Percentiles rank a stretch among this genome's conserved stretches.
These are phyloP conservation scores for Cryptococcus depauperatus DNA, from an alignment of 1,284 basidiomycete genomes.

Conservation along the genomic window DNA sequence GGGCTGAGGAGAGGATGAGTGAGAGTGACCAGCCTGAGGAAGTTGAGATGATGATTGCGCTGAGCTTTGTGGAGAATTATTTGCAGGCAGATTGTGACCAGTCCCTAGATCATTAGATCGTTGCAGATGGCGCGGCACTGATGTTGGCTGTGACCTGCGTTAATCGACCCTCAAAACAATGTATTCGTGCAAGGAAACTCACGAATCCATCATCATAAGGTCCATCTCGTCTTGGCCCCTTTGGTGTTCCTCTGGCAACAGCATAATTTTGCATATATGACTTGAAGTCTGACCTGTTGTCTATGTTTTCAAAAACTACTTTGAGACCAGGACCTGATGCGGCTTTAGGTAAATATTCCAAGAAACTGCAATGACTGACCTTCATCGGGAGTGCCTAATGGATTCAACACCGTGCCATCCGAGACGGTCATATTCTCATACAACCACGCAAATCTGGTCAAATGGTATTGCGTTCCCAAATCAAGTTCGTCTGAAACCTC, in stretches of 20 bases:
- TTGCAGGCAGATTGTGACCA: neutral
- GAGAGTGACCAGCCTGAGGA: neutral
- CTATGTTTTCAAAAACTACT: constrained; percentile 77
- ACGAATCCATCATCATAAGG: constrained; percentile 81
- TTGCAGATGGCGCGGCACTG: constrained; percentile 38
- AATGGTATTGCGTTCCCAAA: constrained; percentile 91
- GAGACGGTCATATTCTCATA: constrained; percentile 83
- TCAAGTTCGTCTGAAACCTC: constrained; percentile 95
- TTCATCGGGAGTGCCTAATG: constrained; percentile 26
- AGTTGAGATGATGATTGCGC: neutral
- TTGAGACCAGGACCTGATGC: constrained; percentile 66
- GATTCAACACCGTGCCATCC: constrained; percentile 68
- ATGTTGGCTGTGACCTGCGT: neutral
- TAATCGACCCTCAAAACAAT: neutral
- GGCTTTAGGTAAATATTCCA: neutral
- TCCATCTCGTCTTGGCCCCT: constrained; percentile 69
- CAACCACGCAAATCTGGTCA: constrained; percentile 87
- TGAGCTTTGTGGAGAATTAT: neutral
- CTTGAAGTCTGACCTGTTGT: constrained; percentile 91
- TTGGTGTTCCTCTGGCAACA: constrained; percentile 60
- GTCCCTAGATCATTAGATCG: constrained; percentile 11
- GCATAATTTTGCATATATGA: constrained; percentile 95
- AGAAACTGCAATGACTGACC: constrained; percentile 15
- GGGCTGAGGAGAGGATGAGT: neutral
- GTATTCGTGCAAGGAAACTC: constrained; percentile 37